Evolutionary conservation across 371 early-diverging fungal genomes (phyloP).

Genomic region (Fennellomyces sp.): DNA sequence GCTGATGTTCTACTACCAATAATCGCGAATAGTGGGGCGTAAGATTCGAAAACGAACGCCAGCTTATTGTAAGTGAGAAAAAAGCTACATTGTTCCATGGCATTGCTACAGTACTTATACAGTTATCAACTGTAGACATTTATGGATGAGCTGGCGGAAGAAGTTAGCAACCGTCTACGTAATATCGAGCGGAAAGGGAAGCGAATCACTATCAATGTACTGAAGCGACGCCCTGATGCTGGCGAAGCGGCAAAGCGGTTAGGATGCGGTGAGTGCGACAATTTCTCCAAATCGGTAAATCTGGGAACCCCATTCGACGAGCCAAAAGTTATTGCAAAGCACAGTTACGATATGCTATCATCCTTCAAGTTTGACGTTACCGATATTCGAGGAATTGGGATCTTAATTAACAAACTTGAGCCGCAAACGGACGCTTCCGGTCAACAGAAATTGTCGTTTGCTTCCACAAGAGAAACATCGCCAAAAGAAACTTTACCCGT

Average conservation of each 20-base stretch:
- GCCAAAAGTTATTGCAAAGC: slow-evolving; percentile 38
- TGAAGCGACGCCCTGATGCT: slow-evolving; percentile 51
- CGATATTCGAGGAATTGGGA: slow-evolving; percentile 72
- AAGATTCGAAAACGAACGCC: slow-evolving; percentile 70
- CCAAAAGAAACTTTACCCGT: neutral
- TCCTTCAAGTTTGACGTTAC: slow-evolving; percentile 46
- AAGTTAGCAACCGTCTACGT: slow-evolving; percentile 54
- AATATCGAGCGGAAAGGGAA: slow-evolving; percentile 50
- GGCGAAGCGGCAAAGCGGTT: slow-evolving; percentile 60
- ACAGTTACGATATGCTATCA: slow-evolving; percentile 46
- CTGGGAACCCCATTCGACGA: slow-evolving; percentile 52
- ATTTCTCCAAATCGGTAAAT: slow-evolving; percentile 55
- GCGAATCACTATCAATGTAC: slow-evolving; percentile 61
- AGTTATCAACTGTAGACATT: slow-evolving; percentile 32
- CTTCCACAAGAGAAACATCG: neutral
- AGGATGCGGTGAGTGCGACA: slow-evolving; percentile 73
- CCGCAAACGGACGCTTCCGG: slow-evolving; percentile 10
- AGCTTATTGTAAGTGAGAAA: slow-evolving; percentile 50
- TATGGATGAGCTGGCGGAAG: slow-evolving; percentile 50
- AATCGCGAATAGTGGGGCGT: slow-evolving; percentile 94
- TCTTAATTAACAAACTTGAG: slow-evolving; percentile 63
- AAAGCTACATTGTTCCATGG: no score
- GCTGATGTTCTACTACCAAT: no score
- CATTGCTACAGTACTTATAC: neutral
- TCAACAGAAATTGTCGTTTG: neutral